Evolutionary conservation across 306 rosid species (phyloP).

Genomic region (Trifolium pratense): DNA sequence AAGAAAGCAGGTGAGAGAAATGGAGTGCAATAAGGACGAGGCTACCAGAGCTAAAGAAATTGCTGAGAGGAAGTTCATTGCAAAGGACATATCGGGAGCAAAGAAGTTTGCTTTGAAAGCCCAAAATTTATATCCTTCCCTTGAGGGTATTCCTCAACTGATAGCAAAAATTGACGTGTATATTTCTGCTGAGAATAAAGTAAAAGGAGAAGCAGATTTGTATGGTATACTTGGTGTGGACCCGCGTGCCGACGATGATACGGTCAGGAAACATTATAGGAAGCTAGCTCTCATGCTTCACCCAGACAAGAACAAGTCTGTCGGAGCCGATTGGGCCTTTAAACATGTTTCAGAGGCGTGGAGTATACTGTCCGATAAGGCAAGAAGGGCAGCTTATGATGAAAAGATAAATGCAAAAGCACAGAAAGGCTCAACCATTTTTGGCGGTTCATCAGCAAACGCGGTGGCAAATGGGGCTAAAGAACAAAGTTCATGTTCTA

Average conservation of each 20-base stretch:
- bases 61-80: slow-evolving; percentile 80
- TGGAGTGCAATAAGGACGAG: slow-evolving; percentile 98
- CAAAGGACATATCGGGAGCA: slow-evolving; percentile 68
- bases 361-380: slow-evolving; percentile 84
- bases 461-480: slow-evolving; percentile 60
- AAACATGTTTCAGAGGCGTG: slow-evolving; percentile 88
- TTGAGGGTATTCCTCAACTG: slow-evolving; percentile 83
- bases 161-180: slow-evolving; percentile 80
- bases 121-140: slow-evolving; percentile 71
- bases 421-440: slow-evolving; percentile 49
- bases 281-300: slow-evolving; percentile 92
- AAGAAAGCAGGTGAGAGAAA: slow-evolving; percentile 41
- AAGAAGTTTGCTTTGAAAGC: slow-evolving; percentile 91
- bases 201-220: slow-evolving; percentile 84
- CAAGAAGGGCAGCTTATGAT: slow-evolving; percentile 64
- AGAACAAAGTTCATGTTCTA: slow-evolving; percentile 58
- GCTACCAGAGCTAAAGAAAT: slow-evolving; percentile 81
- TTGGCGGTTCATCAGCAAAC: slow-evolving; percentile 56
- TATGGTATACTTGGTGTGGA: slow-evolving; percentile 82
- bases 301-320: slow-evolving; percentile 91
- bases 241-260: slow-evolving; percentile 71
- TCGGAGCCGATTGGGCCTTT: slow-evolving; percentile 91
- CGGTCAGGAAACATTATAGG: slow-evolving; percentile 73
- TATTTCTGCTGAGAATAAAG: slow-evolving; percentile 69
- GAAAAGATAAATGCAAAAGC: slow-evolving; percentile 61